Percentiles rank a stretch among this genome's conserved stretches.
These are phyloP conservation scores for Russula griseocarnosa DNA, from an alignment of 768 basidiomycete genomes.

Conservation along the genomic window DNA sequence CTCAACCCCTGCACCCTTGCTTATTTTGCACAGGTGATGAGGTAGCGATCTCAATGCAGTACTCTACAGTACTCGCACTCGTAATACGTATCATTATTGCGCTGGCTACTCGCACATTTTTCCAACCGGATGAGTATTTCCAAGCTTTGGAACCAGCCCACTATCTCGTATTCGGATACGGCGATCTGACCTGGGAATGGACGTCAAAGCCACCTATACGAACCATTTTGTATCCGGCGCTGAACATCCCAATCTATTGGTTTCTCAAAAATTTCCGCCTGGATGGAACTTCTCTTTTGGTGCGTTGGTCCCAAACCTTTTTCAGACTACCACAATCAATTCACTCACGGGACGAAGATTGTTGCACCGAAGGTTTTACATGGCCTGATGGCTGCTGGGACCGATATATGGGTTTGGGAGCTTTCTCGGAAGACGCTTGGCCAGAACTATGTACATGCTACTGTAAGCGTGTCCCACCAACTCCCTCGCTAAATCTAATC, in stretches of 20 bases:
- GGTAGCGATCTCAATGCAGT: neutral
- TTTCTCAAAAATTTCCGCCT: conserved; percentile 53
- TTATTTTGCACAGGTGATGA: neutral
- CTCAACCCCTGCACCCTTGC: neutral
- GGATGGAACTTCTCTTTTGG: conserved; percentile 56
- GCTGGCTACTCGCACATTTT: conserved; percentile 74
- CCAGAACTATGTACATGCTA: conserved; percentile 50
- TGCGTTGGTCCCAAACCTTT: conserved; percentile 39
- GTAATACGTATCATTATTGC: conserved; percentile 56
- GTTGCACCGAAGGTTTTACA: conserved; percentile 71
- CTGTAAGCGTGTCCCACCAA: conserved; percentile 48
- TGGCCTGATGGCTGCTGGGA: conserved; percentile 69
- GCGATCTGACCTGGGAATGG: conserved; percentile 97
- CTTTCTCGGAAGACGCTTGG: conserved; percentile 59
- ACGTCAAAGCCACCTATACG: conserved; percentile 61
- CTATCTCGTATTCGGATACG: conserved; percentile 83
- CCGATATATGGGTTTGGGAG: conserved; percentile 69
- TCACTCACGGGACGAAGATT: conserved; percentile 45
- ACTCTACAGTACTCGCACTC: conserved; percentile 38
- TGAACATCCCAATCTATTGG: conserved; percentile 80
- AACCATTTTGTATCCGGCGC: conserved; percentile 73
- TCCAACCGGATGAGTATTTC: conserved; percentile 97
- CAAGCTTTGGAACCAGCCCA: conserved; percentile 94
- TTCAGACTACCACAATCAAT: neutral
- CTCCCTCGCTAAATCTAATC: conserved; percentile 1